Evolutionary conservation across 257 asterid species (phyloP).

Genomic region (Penstemon newberryi): DNA sequence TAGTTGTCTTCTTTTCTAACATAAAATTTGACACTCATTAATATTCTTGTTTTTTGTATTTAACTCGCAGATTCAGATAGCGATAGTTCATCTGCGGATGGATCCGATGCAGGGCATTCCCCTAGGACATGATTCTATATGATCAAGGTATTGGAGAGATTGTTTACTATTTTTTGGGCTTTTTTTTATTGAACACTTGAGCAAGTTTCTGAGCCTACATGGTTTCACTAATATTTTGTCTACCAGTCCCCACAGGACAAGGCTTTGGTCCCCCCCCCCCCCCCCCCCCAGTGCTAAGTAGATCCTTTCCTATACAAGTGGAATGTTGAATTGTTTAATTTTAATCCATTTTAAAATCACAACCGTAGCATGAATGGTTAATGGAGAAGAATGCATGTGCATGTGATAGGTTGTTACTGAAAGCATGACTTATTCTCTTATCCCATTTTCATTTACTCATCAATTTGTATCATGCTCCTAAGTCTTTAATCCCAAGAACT

Average conservation of each 20-base stretch:
- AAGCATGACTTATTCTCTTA: neutral
- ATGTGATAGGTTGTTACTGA: neutral
- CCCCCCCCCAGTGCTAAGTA: no score
- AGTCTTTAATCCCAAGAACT: neutral
- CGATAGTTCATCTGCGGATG: slow-evolving; percentile 71
- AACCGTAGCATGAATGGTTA: neutral
- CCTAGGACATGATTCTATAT: slow-evolving; percentile 43
- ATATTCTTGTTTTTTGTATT: neutral
- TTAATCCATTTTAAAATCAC: neutral
- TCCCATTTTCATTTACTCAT: neutral
- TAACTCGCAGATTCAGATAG: slow-evolving; percentile 70
- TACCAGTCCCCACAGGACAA: neutral
- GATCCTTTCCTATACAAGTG: no score
- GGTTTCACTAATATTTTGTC: neutral
- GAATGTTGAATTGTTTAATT: no score
- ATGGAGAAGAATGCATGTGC: neutral
- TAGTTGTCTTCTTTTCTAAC: neutral
- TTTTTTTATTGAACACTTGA: neutral
- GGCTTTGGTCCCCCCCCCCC: no score
- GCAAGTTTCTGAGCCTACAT: neutral
- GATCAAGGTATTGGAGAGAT: slow-evolving; percentile 28
- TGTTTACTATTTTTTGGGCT: neutral
- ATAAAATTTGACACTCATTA: neutral
- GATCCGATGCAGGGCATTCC: slow-evolving; percentile 62
- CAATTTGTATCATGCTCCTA: neutral